Base-by-base conservation (phyloP, 176 grass and related monocot species). In the Oryza rufipogon region DNA sequence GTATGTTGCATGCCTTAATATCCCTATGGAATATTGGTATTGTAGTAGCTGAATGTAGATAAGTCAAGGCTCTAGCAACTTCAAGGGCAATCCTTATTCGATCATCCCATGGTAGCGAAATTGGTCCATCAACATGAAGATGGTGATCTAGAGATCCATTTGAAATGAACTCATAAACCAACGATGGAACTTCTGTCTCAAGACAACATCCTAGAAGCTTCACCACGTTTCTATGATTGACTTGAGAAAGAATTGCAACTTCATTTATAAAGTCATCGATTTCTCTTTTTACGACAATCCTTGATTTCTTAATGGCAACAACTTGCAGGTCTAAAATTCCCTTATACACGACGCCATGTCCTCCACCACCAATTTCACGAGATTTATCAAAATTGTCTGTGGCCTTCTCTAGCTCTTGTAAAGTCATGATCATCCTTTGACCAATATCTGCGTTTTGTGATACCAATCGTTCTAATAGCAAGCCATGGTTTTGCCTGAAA, bases 131-230 rank as follows among this genome's bases (percentile, higher is more conserved):
- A 25, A 47, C 11, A 63, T 89, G 86, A 16, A 94, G 83, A 71
- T 86, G 80, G 1, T 87, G 48, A n/a, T 52, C 32, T 11, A 94
- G 80, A 7, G 80, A 77, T 65, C 86, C 86, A 71, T 91, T 94
- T 61, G 86, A 86, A 23, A 94, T 91, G 26, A 94, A 94, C 17
- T 94, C 92, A 20, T 91, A 94, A 34, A 94, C 67, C 10, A 94
- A 46, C 4, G 91, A 14, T 2, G 83, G 86, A 0, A 94, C 86
- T 75, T 91, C 80, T 16, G 89, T 69, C 47, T 94, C 89, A 30
- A 94, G 82, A 54, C 89, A 91, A 64, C 92, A 94, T 16, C 89
- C 26, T 28, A 28, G 26, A 28, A 28, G 26, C 1, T 28, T 28
- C 26, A 28, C 26, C 26, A 28, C 26, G 22, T 91, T 94, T 36